Percentiles rank a stretch among this genome's conserved stretches.
phyloP scores from a whole-genome alignment of 2,329 filamentous ascomycete genomes.

The Penicillium sp. region DNA sequence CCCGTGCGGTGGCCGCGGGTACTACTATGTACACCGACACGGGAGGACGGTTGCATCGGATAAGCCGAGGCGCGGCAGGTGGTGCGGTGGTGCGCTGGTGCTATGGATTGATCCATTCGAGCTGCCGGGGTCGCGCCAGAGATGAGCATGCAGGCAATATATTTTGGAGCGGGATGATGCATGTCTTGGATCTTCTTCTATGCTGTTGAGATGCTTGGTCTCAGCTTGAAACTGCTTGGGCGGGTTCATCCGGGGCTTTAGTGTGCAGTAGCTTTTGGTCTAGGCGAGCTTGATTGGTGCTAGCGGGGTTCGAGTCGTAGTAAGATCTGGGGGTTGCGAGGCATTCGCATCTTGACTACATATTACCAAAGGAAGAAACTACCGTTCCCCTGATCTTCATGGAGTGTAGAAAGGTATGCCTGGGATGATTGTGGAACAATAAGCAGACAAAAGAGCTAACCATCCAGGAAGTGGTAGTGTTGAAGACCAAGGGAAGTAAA shows the following conservation, averaged over 20 bases:
- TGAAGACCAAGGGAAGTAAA: conserved; percentile 5
- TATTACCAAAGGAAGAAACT: neutral
- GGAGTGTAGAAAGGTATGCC: neutral
- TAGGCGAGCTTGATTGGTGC: neutral
- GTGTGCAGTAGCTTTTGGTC: neutral
- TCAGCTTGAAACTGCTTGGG: neutral
- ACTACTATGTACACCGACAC: neutral
- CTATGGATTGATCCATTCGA: neutral
- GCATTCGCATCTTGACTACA: neutral
- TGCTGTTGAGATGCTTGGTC: neutral
- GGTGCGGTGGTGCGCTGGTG: neutral
- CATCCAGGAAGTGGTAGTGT: neutral
- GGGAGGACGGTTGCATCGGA: neutral
- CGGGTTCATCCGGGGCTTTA: neutral
- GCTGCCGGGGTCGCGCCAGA: neutral
- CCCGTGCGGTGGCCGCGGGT: neutral
- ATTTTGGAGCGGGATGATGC: neutral
- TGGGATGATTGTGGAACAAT: neutral
- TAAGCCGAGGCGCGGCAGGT: neutral
- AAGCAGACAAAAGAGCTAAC: neutral
- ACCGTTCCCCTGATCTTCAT: conserved; percentile 1
- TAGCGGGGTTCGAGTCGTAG: neutral
- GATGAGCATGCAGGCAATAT: neutral
- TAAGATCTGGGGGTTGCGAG: neutral
- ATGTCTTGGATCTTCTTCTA: neutral